Conservation (phyloP, 1,139 yeast genomes). For the Geotrichum restrictum region DNA sequence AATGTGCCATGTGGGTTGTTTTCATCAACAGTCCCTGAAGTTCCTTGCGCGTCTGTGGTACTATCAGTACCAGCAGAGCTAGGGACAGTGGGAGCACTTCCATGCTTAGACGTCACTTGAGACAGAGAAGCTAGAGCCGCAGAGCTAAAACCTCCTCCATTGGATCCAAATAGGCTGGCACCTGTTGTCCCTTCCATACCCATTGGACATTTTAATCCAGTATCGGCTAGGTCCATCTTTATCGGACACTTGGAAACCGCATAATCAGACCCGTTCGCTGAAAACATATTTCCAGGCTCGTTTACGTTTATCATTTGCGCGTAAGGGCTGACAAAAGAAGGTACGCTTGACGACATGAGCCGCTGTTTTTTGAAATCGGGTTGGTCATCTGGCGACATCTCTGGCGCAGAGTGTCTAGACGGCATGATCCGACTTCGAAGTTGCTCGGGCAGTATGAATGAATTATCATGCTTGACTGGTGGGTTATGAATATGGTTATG, state of each 20-base stretch:
- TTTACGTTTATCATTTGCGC: slow-evolving; percentile 12
- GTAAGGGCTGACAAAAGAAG: slow-evolving; percentile 8
- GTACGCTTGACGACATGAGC: not conserved
- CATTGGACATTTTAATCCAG: slow-evolving; percentile 16
- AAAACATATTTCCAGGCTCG: slow-evolving; percentile 1
- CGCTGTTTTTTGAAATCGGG: slow-evolving; percentile 15
- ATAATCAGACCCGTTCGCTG: not conserved
- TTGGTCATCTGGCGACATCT: slow-evolving; percentile 8
- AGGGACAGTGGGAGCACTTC: not conserved
- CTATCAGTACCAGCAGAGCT: not conserved
- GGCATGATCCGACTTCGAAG: not conserved
- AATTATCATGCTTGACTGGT: not conserved
- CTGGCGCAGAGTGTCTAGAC: slow-evolving; percentile 12
- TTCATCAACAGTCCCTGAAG: slow-evolving; percentile 12
- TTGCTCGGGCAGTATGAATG: not conserved
- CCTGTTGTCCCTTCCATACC: slow-evolving; percentile 7
- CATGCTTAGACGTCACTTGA: slow-evolving; percentile 9
- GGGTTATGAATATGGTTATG: too few species aligned
- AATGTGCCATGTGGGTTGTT: slow-evolving; percentile 20
- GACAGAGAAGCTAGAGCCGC: slow-evolving; percentile 10
- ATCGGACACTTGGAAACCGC: slow-evolving; percentile 16
- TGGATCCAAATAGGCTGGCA: slow-evolving; percentile 11
- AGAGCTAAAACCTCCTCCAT: slow-evolving; percentile 13
- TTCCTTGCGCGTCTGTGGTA: not conserved
- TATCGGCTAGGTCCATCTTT: slow-evolving; percentile 12